These are phyloP conservation scores for Mrakia blollopis DNA, from an alignment of 768 basidiomycete genomes.

Conservation along the genomic window DNA sequence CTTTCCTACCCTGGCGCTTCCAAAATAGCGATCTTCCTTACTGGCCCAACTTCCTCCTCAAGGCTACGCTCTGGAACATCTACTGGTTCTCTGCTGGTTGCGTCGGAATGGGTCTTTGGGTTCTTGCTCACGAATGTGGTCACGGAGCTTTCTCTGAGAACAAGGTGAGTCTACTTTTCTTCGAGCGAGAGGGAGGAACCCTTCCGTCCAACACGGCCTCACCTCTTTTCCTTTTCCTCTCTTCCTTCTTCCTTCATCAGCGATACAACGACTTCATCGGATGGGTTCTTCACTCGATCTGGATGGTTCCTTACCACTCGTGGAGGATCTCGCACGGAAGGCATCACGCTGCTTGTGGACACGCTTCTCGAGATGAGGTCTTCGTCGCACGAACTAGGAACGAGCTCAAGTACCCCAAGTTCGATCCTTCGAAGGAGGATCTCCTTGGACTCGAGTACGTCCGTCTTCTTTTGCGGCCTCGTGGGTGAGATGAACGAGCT, in stretches of 20 bases:
- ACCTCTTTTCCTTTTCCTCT: neutral
- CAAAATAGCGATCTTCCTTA: slow-evolving; percentile 8
- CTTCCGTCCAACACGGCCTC: neutral
- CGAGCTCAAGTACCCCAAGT: slow-evolving; percentile 54
- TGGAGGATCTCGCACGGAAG: slow-evolving; percentile 93
- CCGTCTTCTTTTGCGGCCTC: neutral
- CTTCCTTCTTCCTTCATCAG: slow-evolving; percentile 60
- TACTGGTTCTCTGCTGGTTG: slow-evolving; percentile 64
- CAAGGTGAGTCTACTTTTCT: slow-evolving; percentile 3
- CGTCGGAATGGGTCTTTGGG: slow-evolving; percentile 53
- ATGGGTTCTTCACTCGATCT: slow-evolving; percentile 75
- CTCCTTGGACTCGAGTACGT: slow-evolving; percentile 13
- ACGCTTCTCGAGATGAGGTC: slow-evolving; percentile 92
- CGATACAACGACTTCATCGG: slow-evolving; percentile 84
- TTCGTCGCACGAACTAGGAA: slow-evolving; percentile 85
- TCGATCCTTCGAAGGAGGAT: slow-evolving; percentile 51
- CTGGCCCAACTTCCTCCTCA: slow-evolving; percentile 46
- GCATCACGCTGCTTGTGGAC: slow-evolving; percentile 93
- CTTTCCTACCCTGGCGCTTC: neutral
- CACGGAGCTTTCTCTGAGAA: slow-evolving; percentile 81
- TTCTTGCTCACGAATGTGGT: slow-evolving; percentile 89
- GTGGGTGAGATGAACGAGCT: neutral
- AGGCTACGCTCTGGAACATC: slow-evolving; percentile 66
- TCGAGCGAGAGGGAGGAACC: neutral
- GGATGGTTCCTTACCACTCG: slow-evolving; percentile 88